Percentiles rank a stretch among this genome's conserved stretches.
These are phyloP conservation scores for Phytophthora constricta DNA, from an alignment of 352 stramenopile genomes.

Conservation along the genomic window DNA sequence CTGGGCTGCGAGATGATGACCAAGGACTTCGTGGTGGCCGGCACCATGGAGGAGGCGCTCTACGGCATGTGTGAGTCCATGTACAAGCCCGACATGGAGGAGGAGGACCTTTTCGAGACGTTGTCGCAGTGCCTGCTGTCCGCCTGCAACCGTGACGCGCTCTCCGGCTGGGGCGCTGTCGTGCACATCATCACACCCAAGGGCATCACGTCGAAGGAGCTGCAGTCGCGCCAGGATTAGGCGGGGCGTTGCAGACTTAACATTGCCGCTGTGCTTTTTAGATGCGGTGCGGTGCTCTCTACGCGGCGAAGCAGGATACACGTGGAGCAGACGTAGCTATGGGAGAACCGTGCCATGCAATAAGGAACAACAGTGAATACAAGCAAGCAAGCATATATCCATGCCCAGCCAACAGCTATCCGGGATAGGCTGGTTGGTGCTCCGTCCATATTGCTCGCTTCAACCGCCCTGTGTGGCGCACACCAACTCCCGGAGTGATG, in stretches of 20 bases:
- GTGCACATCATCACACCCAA: constrained; percentile 98
- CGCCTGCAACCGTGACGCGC: constrained; percentile 97
- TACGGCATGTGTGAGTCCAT: constrained; percentile 99
- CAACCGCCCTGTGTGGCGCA: too few species aligned
- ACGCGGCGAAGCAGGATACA: too few species aligned
- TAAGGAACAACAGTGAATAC: background rate
- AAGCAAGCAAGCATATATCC: background rate
- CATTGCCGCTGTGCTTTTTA: constrained; percentile 13
- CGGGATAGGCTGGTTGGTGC: too few species aligned
- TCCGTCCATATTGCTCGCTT: too few species aligned
- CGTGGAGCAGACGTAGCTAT: background rate
- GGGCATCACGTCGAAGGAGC: constrained; percentile 84
- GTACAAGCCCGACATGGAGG: constrained; percentile 96
- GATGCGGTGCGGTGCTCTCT: background rate
- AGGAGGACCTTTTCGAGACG: constrained; percentile 98
- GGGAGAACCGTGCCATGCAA: background rate
- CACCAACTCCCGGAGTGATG: too few species aligned
- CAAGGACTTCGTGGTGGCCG: constrained; percentile 98
- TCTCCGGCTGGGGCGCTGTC: constrained; percentile 98
- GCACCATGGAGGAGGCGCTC: constrained; percentile 97
- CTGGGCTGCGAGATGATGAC: constrained; percentile 96
- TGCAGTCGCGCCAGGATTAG: constrained; percentile 86
- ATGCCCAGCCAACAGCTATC: too few species aligned
- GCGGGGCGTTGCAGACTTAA: background rate
- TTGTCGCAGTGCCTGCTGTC: constrained; percentile 98